Conservation (phyloP, 306 rosid genomes). For the Cercis canadensis region DNA sequence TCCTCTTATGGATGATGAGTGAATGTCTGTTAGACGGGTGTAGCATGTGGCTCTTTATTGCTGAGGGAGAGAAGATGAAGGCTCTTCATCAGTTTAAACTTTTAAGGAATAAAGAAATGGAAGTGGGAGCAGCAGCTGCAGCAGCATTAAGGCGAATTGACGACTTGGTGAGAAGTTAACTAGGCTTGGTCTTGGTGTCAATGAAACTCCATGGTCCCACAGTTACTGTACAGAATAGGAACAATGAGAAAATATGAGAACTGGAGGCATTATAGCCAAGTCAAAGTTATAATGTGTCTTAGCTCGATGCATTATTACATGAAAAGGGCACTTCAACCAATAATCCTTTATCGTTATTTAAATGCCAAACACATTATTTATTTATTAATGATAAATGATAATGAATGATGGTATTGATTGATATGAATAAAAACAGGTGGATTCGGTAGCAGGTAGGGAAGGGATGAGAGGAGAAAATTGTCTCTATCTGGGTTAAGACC, state of each 20-base stretch:
- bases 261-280: too few relatives aligned
- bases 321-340: not conserved
- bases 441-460: too few relatives aligned
- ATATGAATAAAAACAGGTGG: too few relatives aligned
- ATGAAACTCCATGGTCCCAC: constrained; percentile 22
- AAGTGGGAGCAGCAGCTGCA: not conserved
- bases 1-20: too few relatives aligned
- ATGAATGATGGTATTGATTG: too few relatives aligned
- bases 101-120: not conserved
- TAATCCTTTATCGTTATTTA: not conserved
- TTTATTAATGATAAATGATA: too few relatives aligned
- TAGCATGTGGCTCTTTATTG: too few relatives aligned
- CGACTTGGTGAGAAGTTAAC: not conserved
- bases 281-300: not conserved
- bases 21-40: too few relatives aligned
- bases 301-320: not conserved
- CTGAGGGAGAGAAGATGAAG: not conserved
- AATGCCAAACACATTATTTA: too few relatives aligned
- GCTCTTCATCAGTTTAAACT: not conserved
- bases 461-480: too few relatives aligned
- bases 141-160: not conserved
- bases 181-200: too few relatives aligned
- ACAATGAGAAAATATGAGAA: not conserved
- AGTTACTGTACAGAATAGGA: not conserved
- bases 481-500: too few relatives aligned